phyloP scores from a whole-genome alignment of 2,329 filamentous ascomycete genomes.

The Coniosporium tulheliwenetii region DNA sequence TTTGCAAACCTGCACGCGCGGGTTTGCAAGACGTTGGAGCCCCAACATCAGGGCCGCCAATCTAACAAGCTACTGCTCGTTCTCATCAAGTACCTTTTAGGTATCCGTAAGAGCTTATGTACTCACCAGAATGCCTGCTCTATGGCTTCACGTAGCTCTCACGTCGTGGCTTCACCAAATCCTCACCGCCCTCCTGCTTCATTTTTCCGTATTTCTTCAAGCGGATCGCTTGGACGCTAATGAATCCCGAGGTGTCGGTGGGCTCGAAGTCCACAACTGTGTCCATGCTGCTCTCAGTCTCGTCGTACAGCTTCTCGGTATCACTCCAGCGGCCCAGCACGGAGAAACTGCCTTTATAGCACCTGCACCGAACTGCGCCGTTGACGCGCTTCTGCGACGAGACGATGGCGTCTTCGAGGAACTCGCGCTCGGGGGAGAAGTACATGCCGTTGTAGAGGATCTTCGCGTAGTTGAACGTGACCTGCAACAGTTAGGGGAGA shows the following conservation, averaged over 20 bases:
- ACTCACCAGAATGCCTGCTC: no score
- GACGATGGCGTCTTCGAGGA: conserved; percentile 49
- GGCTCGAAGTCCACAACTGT: conserved; percentile 53
- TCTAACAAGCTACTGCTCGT: no score
- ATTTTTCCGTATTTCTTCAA: conserved; percentile 27
- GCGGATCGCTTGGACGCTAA: conserved; percentile 52
- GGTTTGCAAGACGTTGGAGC: no score
- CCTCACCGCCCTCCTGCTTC: conserved; percentile 17
- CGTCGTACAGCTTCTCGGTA: conserved; percentile 56
- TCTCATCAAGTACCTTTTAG: no score
- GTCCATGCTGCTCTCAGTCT: conserved; percentile 53
- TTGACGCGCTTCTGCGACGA: conserved; percentile 46
- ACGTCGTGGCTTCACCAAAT: background rate
- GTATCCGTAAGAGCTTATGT: no score
- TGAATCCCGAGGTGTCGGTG: conserved; percentile 50
- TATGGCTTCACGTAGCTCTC: no score
- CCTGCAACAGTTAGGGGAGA: conserved; percentile 14
- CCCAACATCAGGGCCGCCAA: no score
- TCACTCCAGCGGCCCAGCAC: conserved; percentile 43
- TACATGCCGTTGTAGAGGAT: conserved; percentile 46
- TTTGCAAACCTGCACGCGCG: no score
- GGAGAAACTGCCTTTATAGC: conserved; percentile 51
- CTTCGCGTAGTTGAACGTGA: conserved; percentile 3
- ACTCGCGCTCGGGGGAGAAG: conserved; percentile 58
- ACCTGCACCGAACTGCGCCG: conserved; percentile 43